Evolutionary conservation across 805 yeast species (phyloP).

Genomic region (Scheffersomyces stipitis): DNA sequence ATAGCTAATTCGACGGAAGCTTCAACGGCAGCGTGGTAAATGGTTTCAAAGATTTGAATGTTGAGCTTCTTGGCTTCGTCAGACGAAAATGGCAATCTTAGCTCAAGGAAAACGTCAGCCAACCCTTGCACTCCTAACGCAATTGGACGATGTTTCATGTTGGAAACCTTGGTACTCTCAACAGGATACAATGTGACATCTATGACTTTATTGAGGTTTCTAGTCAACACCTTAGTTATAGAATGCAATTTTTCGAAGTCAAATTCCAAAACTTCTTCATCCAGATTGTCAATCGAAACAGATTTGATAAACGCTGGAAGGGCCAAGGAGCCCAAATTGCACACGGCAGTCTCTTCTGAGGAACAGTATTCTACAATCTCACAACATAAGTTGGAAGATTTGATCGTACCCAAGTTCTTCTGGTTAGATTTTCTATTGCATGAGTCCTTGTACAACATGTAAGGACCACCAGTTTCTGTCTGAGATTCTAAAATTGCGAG

Average conservation of each 20-base stretch:
- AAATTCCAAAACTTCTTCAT: slow-evolving; percentile 50
- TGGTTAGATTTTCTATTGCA: slow-evolving; percentile 88
- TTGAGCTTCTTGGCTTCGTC: slow-evolving; percentile 73
- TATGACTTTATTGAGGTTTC: slow-evolving; percentile 78
- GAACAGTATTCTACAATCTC: slow-evolving; percentile 92
- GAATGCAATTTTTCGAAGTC: slow-evolving; percentile 75
- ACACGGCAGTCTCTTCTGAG: slow-evolving; percentile 91
- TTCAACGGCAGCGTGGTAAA: slow-evolving; percentile 91
- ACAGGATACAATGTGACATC: slow-evolving; percentile 87
- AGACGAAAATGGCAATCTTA: slow-evolving; percentile 86
- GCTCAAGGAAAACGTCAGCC: slow-evolving; percentile 80
- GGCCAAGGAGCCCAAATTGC: slow-evolving; percentile 90
- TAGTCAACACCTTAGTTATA: slow-evolving; percentile 72
- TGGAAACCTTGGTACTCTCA: slow-evolving; percentile 69
- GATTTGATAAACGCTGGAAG: slow-evolving; percentile 67
- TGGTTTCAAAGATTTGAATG: slow-evolving; percentile 88
- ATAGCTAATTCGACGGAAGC: slow-evolving; percentile 80
- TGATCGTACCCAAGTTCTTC: slow-evolving; percentile 87
- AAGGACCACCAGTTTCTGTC: slow-evolving; percentile 96
- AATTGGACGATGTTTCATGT: slow-evolving; percentile 83
- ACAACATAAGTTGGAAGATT: slow-evolving; percentile 91
- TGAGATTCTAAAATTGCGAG: slow-evolving; percentile 85
- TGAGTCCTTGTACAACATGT: slow-evolving; percentile 90
- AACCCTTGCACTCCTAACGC: slow-evolving; percentile 99
- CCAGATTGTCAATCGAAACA: slow-evolving; percentile 23